phyloP scores from a whole-genome alignment of 164 flowering plant species.

The Magnolia changhungtana region DNA sequence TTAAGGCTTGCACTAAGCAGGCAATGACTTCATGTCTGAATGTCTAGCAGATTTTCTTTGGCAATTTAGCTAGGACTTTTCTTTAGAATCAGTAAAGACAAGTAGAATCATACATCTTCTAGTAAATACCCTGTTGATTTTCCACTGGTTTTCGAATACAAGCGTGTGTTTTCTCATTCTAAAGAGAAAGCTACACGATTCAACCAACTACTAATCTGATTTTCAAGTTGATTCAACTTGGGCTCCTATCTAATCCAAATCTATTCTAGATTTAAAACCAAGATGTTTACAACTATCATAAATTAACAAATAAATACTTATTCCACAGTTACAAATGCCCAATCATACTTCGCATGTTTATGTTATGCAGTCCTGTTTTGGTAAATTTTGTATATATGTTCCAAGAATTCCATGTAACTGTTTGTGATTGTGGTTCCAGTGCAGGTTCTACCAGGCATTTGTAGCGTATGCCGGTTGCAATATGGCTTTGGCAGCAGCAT shows the following conservation, averaged over 20 bases:
- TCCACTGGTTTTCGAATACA: no score
- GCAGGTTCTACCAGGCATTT: constrained; percentile 74
- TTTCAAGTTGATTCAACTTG: neutral
- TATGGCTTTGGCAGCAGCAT: constrained; percentile 50
- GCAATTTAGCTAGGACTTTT: neutral
- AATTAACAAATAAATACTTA: neutral
- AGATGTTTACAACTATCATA: neutral
- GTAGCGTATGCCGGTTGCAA: constrained; percentile 54
- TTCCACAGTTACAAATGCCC: neutral
- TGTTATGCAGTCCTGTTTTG: neutral
- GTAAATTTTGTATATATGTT: neutral
- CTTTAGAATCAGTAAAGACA: neutral
- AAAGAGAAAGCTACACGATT: no score
- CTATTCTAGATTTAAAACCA: neutral
- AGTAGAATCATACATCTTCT: neutral
- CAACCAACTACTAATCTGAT: no score
- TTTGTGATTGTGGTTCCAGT: constrained; percentile 28
- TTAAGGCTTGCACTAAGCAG: neutral
- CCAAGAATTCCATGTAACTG: constrained; percentile 7
- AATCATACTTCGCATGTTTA: no score
- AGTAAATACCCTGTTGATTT: no score
- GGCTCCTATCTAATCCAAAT: neutral
- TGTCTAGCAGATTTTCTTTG: neutral
- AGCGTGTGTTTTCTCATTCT: no score
- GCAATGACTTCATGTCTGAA: neutral